These are phyloP conservation scores for Macrolepiota dolichaula DNA, from an alignment of 768 basidiomycete species.

Conservation along the genomic window DNA sequence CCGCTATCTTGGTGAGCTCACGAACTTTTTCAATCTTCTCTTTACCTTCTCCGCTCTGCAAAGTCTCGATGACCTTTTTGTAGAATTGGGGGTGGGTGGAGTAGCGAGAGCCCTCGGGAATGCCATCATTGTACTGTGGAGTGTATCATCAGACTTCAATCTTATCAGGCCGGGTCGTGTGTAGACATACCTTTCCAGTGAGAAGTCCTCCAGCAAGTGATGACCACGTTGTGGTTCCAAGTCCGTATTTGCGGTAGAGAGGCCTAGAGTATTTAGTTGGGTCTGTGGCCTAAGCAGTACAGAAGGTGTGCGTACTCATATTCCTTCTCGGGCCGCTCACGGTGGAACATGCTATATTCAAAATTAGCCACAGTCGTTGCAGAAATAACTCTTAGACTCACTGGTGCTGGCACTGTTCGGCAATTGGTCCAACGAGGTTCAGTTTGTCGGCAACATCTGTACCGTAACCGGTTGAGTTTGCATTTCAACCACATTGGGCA, in stretches of 20 bases:
- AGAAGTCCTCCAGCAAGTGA: constrained; percentile 69
- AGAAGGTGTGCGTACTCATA: constrained; percentile 43
- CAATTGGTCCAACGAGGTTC: constrained; percentile 63
- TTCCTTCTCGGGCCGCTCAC: constrained; percentile 79
- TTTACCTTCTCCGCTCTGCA: constrained; percentile 56
- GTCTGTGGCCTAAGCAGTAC: not conserved
- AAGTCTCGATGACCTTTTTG: constrained; percentile 47
- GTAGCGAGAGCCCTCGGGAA: constrained; percentile 71
- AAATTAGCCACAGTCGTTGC: constrained; percentile 9
- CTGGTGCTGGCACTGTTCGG: constrained; percentile 75
- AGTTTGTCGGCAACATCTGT: constrained; percentile 65
- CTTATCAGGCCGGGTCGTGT: not conserved
- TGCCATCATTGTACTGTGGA: constrained; percentile 64
- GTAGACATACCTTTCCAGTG: constrained; percentile 60
- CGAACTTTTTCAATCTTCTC: constrained; percentile 68
- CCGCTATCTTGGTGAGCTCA: constrained; percentile 61
- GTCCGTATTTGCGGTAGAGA: constrained; percentile 62
- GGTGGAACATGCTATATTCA: constrained; percentile 59
- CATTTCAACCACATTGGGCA: not conserved
- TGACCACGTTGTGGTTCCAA: constrained; percentile 75
- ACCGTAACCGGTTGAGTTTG: not conserved
- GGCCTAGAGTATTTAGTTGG: constrained; percentile 29
- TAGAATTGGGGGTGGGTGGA: constrained; percentile 51
- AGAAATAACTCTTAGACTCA: constrained; percentile 21
- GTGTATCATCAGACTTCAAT: not conserved